phyloP scores from a whole-genome alignment of 495 filamentous ascomycete species.

The Penicillium cataractarum region DNA sequence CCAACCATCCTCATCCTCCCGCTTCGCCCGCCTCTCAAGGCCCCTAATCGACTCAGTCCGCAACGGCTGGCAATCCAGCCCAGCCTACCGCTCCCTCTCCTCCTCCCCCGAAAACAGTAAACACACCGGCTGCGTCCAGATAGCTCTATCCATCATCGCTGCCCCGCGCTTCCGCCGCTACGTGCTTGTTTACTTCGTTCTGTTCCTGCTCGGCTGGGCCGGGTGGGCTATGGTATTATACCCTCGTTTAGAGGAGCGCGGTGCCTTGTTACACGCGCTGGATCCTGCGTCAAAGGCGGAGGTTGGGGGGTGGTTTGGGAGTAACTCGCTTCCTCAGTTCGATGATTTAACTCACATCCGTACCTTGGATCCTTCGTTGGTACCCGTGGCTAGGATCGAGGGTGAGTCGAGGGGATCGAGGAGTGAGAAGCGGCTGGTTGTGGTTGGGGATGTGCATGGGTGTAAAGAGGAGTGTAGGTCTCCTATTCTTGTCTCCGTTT shows the following conservation, averaged over 20 bases:
- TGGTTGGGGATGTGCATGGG: conserved; percentile 92
- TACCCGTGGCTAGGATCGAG: conserved; percentile 30
- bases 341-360: conserved; percentile 51
- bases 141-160: conserved; percentile 38
- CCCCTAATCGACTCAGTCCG: conserved; percentile 51
- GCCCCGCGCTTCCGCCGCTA: conserved; percentile 55
- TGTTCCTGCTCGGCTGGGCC: conserved; percentile 41
- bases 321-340: conserved; percentile 51
- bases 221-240: conserved; percentile 47
- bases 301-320: conserved; percentile 49
- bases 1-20: conserved; percentile 10
- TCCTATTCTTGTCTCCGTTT: not conserved
- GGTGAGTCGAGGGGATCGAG: conserved; percentile 14
- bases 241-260: conserved; percentile 45
- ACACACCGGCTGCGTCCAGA: conserved; percentile 32
- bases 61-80: conserved; percentile 50
- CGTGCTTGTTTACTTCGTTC: conserved; percentile 43
- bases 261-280: conserved; percentile 38
- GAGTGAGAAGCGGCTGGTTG: conserved; percentile 57
- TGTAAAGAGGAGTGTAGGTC: conserved; percentile 65
- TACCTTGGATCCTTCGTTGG: conserved; percentile 40
- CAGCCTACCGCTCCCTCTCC: conserved; percentile 26
- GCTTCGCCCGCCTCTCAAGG: conserved; percentile 25
- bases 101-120: conserved; percentile 24
- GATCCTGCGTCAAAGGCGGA: conserved; percentile 37